Evolutionary conservation across 2,329 filamentous ascomycete species (phyloP), one percentile per base, ranked within the genome.

Genomic region (Thermomyces lanuginosus): DNA sequence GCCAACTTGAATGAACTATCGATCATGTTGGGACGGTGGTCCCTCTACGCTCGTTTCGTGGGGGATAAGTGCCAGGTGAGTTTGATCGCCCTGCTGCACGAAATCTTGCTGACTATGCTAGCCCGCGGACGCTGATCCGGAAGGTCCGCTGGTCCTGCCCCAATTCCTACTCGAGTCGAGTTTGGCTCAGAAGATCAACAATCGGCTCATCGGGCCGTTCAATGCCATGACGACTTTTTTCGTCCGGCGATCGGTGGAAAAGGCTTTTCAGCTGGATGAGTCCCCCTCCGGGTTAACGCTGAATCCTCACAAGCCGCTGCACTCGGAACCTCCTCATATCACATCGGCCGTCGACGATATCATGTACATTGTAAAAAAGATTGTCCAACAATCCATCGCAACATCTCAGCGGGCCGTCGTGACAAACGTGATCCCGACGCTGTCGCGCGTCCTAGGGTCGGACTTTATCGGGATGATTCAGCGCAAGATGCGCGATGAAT

Each of bases 381-480:
- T 95, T 17, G 64, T 95, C 5, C 77, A 91, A 37, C 76, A 86
- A 37, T 79, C 82, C 0, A 62, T 95, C 12, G 76, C 80, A 1
- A 95, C 91, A 1, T 81, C 79, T 2, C 84, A 93, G 47, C 65
- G 74, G 38, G 66, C 75, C 10, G 73, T 92, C 3, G 68, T 92
- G 12, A 70, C 71, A 21, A 79, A 70, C 30, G 78, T 92, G 5
- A 58, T 93, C 14, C 77, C 83, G 2, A 77, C 74, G 0, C 63
- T 95, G 4, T 71, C 76, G 10, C 71, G 82, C 17, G 75, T 98
- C 1, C 66, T 98, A 3, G 73, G 77, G 16, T 72, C 74, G 3
- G 89, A 98, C 50, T 98, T 95, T 48, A 75, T 95, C 37, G 81
- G 82, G 42, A 93, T 98, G 83, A 75, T 92, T 20, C 86, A 95